These are phyloP conservation scores for Sarocladium strictum DNA, from an alignment of 2,329 filamentous ascomycete species.

Conservation along the genomic window DNA sequence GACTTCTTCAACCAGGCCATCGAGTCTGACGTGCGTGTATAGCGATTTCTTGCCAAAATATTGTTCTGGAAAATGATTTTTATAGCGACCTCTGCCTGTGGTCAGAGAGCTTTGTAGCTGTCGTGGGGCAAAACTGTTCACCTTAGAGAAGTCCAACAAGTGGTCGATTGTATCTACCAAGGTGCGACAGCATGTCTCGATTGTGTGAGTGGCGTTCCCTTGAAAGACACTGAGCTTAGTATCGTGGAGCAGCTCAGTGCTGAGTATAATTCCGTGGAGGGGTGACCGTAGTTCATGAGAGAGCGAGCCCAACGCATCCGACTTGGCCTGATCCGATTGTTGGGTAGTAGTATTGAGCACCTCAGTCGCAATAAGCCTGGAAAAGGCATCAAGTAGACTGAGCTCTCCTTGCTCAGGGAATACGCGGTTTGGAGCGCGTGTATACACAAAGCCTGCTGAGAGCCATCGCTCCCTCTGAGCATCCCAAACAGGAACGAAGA, in stretches of 20 bases:
- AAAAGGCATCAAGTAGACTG: too few relatives aligned
- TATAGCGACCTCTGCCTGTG: too few relatives aligned
- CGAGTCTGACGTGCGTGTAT: conserved; percentile 16
- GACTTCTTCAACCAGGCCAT: conserved; percentile 29
- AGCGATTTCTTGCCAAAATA: conserved; percentile 11
- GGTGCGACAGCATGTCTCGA: conserved; percentile 40
- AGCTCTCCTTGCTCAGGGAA: too few relatives aligned
- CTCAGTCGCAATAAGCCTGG: too few relatives aligned
- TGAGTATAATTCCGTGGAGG: conserved; percentile 51
- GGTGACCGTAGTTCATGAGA: conserved; percentile 50
- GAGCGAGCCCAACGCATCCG: too few relatives aligned
- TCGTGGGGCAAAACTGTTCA: conserved; percentile 23
- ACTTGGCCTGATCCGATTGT: too few relatives aligned
- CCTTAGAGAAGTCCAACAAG: conserved; percentile 37
- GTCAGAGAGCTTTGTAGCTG: background rate
- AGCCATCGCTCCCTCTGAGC: too few relatives aligned
- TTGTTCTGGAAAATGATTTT: too few relatives aligned
- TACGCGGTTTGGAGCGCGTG: too few relatives aligned
- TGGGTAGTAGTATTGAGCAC: too few relatives aligned
- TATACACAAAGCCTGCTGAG: too few relatives aligned
- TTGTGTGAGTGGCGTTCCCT: conserved; percentile 36
- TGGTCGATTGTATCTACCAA: conserved; percentile 44
- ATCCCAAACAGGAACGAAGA: too few relatives aligned
- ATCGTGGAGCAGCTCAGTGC: conserved; percentile 41
- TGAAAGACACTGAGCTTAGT: conserved; percentile 31